These are phyloP conservation scores for Aspergillus chevalieri DNA, from an alignment of 2,329 filamentous ascomycete species.

Conservation along the genomic window DNA sequence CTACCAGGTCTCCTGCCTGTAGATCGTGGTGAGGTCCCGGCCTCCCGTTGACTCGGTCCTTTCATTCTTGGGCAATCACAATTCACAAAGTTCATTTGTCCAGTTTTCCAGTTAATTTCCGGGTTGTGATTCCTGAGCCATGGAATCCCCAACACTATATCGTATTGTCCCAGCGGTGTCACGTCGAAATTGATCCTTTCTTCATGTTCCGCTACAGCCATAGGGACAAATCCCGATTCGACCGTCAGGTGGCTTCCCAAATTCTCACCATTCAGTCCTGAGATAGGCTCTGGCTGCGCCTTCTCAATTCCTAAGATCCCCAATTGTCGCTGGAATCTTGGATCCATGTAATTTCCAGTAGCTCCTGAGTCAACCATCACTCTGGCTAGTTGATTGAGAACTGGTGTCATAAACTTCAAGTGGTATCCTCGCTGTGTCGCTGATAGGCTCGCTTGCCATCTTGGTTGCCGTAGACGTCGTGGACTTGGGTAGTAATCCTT, in stretches of 20 bases:
- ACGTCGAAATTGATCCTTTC: neutral
- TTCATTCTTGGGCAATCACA: neutral
- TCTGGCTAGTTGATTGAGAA: neutral
- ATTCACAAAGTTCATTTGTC: neutral
- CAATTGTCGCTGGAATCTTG: neutral
- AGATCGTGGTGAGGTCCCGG: neutral
- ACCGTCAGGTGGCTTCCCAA: neutral
- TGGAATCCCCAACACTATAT: neutral
- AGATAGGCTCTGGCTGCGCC: neutral
- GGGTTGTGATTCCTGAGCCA: constrained; percentile 1
- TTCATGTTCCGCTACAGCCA: neutral
- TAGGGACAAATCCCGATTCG: neutral
- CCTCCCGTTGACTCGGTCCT: neutral
- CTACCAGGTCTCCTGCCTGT: neutral
- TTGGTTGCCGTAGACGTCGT: neutral
- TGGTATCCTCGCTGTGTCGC: neutral
- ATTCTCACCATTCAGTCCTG: neutral
- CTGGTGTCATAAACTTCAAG: neutral
- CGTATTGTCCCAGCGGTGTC: neutral
- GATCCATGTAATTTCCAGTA: neutral
- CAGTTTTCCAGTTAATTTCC: neutral
- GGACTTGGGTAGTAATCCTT: neutral
- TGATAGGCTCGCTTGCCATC: neutral
- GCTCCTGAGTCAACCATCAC: neutral
- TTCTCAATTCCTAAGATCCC: neutral